Percentiles rank a stretch among this genome's conserved stretches.
phyloP scores from a whole-genome alignment of 2,329 filamentous ascomycete genomes.

The Talaromyces marneffei region DNA sequence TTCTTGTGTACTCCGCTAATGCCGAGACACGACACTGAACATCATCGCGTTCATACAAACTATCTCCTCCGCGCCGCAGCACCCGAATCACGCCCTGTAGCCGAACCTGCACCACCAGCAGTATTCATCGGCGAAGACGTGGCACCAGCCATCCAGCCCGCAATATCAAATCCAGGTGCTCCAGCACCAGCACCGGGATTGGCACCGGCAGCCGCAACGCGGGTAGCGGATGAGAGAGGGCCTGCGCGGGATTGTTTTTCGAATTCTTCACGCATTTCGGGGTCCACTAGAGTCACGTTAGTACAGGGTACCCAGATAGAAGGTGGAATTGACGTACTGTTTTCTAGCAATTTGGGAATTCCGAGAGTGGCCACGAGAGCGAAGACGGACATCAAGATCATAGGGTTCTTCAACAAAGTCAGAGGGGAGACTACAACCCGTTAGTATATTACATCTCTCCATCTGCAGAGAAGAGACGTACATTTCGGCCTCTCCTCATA shows the following conservation, averaged over 20 bases:
- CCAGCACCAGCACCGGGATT: conserved; percentile 46
- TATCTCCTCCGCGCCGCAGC: conserved; percentile 28
- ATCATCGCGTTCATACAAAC: not conserved
- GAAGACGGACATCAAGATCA: conserved; percentile 87
- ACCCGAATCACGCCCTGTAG: conserved; percentile 24
- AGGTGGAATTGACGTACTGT: conserved; percentile 59
- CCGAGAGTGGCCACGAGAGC: conserved; percentile 80
- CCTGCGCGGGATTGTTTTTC: conserved; percentile 79
- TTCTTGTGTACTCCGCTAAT: not conserved
- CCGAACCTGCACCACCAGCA: conserved; percentile 17
- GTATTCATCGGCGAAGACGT: conserved; percentile 23
- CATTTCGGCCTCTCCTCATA: conserved; percentile 71
- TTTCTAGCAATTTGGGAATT: conserved; percentile 92
- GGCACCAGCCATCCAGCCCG: conserved; percentile 62
- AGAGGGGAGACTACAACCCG: conserved; percentile 62
- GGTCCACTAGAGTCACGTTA: conserved; percentile 65
- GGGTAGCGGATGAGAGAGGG: conserved; percentile 56
- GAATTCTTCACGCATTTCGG: conserved; percentile 89
- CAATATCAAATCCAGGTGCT: conserved; percentile 52
- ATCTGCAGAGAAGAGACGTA: conserved; percentile 45
- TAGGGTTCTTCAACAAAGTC: conserved; percentile 82
- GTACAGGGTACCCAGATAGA: conserved; percentile 13
- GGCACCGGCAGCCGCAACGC: conserved; percentile 51
- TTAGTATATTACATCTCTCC: not conserved
- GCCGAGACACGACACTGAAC: not conserved